Conservation (phyloP, 495 filamentous ascomycete genomes). For the Tuber brumale region DNA sequence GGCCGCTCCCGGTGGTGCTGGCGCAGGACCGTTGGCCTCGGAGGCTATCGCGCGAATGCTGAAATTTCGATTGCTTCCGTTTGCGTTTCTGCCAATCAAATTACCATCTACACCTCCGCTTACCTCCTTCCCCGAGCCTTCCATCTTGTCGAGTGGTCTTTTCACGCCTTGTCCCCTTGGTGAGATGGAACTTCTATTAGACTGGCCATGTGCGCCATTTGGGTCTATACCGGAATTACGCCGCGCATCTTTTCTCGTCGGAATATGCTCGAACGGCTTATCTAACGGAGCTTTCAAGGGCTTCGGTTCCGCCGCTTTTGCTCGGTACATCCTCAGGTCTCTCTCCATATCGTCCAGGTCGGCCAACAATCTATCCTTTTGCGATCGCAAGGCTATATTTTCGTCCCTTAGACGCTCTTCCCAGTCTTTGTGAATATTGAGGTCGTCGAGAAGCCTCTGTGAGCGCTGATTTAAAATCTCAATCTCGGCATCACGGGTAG, state of each 20-base stretch:
- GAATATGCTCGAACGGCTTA: not conserved
- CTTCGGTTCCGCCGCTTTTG: not conserved
- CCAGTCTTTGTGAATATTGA: not conserved
- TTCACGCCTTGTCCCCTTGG: not conserved
- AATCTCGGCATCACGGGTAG: not conserved
- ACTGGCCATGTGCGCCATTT: not conserved
- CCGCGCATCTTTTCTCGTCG: not conserved
- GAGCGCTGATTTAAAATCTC: not conserved
- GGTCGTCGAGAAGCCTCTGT: not conserved
- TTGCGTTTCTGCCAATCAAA: not conserved
- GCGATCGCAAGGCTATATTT: not conserved
- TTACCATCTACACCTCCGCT: not conserved
- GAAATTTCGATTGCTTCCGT: slow-evolving; percentile 10
- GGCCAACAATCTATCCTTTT: not conserved
- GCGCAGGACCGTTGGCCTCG: not conserved
- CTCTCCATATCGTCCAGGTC: not conserved
- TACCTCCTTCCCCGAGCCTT: not conserved
- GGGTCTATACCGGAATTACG: not conserved
- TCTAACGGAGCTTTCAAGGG: not conserved
- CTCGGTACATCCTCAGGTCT: not conserved
- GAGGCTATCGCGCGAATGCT: slow-evolving; percentile 26
- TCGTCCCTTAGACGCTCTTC: not conserved
- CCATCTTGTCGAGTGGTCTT: not conserved
- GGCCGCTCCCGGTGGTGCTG: not conserved
- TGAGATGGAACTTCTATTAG: not conserved